phyloP scores from a whole-genome alignment of 2,329 filamentous ascomycete genomes.

The Biscogniauxia marginata region DNA sequence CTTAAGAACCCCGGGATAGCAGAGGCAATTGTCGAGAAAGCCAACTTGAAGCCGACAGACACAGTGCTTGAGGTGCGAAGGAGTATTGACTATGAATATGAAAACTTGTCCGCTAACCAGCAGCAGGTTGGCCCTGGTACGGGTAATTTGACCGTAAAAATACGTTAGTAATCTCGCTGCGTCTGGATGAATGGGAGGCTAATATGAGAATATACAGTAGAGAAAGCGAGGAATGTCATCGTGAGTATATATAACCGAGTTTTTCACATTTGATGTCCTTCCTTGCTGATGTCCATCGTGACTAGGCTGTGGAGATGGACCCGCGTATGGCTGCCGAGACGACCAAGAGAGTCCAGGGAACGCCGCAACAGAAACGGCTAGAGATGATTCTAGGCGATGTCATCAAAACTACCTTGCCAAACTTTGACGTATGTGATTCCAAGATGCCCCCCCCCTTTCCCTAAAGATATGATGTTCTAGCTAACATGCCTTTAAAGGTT shows the following conservation, averaged over 20 bases:
- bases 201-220: slow-evolving; percentile 30
- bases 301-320: slow-evolving; percentile 79
- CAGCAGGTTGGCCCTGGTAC: slow-evolving; percentile 72
- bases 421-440: slow-evolving; percentile 77
- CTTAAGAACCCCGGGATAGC: slow-evolving; percentile 88
- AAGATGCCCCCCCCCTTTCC: slow-evolving; percentile 56
- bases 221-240: slow-evolving; percentile 77
- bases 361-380: slow-evolving; percentile 76
- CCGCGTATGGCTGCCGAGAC: slow-evolving; percentile 95
- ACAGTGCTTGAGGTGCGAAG: slow-evolving; percentile 87
- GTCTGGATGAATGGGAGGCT: not conserved
- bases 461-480: not conserved
- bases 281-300: slow-evolving; percentile 44
- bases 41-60: slow-evolving; percentile 85
- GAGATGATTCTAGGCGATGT: slow-evolving; percentile 90
- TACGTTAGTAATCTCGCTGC: slow-evolving; percentile 36
- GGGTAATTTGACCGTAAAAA: slow-evolving; percentile 82
- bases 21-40: slow-evolving; percentile 69
- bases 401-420: slow-evolving; percentile 75
- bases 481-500: slow-evolving; percentile 31
- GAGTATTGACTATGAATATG: slow-evolving; percentile 69
- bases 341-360: slow-evolving; percentile 90
- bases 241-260: slow-evolving; percentile 11
- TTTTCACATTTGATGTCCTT: slow-evolving; percentile 38
- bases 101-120: slow-evolving; percentile 37